These are phyloP conservation scores for Apodospora peruviana DNA, from an alignment of 495 filamentous ascomycete species.

Conservation along the genomic window DNA sequence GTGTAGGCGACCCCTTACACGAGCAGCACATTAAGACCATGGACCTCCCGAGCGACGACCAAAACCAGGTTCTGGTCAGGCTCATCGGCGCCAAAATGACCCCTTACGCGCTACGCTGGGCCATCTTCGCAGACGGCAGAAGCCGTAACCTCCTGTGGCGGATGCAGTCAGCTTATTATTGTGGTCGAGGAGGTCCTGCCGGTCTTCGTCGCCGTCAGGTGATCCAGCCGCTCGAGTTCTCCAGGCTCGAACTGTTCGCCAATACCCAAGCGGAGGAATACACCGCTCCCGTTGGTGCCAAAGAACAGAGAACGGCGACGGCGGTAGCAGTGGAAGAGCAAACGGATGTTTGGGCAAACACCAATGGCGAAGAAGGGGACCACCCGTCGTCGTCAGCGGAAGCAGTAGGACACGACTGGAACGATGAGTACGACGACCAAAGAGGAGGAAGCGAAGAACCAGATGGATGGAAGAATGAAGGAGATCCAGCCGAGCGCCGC, in stretches of 20 bases:
- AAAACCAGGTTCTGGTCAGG: slow-evolving; percentile 34
- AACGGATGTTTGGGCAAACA: background rate
- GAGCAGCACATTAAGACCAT: background rate
- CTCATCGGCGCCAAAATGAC: slow-evolving; percentile 28
- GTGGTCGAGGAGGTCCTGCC: too few species aligned
- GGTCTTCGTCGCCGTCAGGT: too few species aligned
- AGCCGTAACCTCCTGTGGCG: slow-evolving; percentile 38
- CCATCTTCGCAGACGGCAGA: slow-evolving; percentile 38
- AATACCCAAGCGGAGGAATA: background rate
- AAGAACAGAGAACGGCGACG: too few species aligned
- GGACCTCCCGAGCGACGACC: background rate
- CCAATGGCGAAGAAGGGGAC: background rate
- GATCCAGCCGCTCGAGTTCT: background rate
- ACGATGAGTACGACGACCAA: background rate
- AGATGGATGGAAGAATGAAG: background rate
- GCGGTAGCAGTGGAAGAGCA: too few species aligned
- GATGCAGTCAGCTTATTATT: slow-evolving; percentile 8
- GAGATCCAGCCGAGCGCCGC: background rate
- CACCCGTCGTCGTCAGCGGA: background rate
- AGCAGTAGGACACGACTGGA: background rate
- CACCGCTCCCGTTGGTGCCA: background rate
- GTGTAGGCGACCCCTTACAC: background rate
- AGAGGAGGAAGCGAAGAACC: background rate
- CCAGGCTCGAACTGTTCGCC: too few species aligned
- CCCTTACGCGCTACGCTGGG: slow-evolving; percentile 19